Evolutionary conservation across 1,284 basidiomycete genomes (phyloP).

Genomic region (Fistulinella cinereoalba): DNA sequence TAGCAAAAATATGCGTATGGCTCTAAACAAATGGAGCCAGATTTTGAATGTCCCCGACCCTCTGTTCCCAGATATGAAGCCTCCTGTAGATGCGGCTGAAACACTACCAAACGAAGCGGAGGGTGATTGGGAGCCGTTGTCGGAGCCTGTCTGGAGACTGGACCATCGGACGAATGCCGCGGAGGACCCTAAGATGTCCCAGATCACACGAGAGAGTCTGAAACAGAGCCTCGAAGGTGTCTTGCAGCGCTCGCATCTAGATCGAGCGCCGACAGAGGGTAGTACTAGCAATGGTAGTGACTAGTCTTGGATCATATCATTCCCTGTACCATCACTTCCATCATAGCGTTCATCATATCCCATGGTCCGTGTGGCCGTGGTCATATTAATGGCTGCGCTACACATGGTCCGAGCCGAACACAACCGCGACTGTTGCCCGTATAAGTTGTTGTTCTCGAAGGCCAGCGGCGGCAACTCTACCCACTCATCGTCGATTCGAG

Average conservation of each 20-base stretch:
- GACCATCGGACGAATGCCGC: background rate
- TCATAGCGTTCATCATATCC: no score
- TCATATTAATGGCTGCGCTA: background rate
- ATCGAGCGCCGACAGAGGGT: background rate
- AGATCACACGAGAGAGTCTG: slow-evolving; percentile 14
- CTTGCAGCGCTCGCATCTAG: slow-evolving; percentile 13
- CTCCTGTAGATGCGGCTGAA: slow-evolving; percentile 2
- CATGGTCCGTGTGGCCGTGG: background rate
- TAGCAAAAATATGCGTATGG: slow-evolving; percentile 29
- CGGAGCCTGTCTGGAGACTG: slow-evolving; percentile 9
- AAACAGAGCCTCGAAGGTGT: slow-evolving; percentile 26
- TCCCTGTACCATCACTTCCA: no score
- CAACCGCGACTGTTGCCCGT: background rate
- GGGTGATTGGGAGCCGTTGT: slow-evolving; percentile 27
- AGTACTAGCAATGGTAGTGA: background rate
- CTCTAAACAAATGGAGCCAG: slow-evolving; percentile 35
- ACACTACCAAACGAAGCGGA: background rate
- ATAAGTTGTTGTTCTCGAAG: background rate
- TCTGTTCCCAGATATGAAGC: slow-evolving; percentile 30
- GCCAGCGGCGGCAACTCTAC: background rate
- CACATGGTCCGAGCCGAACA: slow-evolving; percentile 23
- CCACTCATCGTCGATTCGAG: background rate
- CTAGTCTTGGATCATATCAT: no score
- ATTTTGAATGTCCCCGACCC: slow-evolving; percentile 33
- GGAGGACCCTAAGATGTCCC: slow-evolving; percentile 6